phyloP scores from a whole-genome alignment of 2,329 filamentous ascomycete genomes.

The Sporothrix brasiliensis region DNA sequence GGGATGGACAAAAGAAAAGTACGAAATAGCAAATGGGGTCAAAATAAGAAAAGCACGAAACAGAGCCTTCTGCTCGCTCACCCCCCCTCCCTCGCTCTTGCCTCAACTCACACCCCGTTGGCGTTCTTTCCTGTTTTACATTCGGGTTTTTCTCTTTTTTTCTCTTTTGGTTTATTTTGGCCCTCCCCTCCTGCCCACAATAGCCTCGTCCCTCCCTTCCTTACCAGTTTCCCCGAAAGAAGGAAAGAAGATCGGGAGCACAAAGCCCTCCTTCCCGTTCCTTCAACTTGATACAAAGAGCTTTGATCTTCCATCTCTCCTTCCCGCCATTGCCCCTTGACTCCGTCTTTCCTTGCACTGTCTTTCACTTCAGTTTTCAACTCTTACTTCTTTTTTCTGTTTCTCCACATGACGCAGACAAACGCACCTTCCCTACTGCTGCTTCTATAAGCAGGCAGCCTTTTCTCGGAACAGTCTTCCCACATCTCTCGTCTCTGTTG shows the following conservation, averaged over 20 bases:
- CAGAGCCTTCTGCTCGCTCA: background rate
- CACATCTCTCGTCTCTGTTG: background rate
- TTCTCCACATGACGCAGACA: slow-evolving; percentile 24
- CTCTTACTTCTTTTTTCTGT: background rate
- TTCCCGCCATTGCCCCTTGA: background rate
- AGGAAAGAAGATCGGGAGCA: background rate
- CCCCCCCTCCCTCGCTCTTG: slow-evolving; percentile 14
- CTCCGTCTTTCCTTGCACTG: background rate
- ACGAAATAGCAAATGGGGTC: background rate
- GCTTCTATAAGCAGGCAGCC: slow-evolving; percentile 18
- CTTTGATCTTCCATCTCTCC: slow-evolving; percentile 20
- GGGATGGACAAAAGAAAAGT: background rate
- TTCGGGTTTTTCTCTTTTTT: background rate
- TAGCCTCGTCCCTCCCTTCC: slow-evolving; percentile 29
- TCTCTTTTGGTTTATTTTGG: background rate
- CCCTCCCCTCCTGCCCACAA: slow-evolving; percentile 7
- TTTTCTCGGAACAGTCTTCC: background rate
- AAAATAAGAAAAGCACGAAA: background rate
- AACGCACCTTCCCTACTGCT: slow-evolving; percentile 22
- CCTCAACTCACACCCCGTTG: slow-evolving; percentile 5
- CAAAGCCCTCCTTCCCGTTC: slow-evolving; percentile 12
- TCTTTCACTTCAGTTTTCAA: background rate
- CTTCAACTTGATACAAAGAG: slow-evolving; percentile 26
- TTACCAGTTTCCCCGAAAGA: no score
- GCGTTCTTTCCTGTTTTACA: slow-evolving; percentile 8